Conservation (phyloP, 805 yeast genomes). For the Candida broadrunensis region DNA sequence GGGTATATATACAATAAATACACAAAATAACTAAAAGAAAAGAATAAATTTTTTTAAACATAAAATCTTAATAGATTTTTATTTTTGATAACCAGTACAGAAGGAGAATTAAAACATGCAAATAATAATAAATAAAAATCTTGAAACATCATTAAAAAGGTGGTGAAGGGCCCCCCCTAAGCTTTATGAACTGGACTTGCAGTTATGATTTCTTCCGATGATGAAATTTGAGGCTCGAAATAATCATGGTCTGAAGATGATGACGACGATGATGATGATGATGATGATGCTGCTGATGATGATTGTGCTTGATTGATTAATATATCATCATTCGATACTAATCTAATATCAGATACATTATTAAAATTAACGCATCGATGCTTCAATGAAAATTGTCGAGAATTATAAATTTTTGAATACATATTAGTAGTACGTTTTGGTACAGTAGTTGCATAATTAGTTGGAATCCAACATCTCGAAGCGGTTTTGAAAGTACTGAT, state of each 20-base stretch:
- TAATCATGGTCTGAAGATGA: slow-evolving; percentile 13
- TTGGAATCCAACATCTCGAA: slow-evolving; percentile 42
- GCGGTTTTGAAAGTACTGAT: slow-evolving; percentile 39
- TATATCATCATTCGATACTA: slow-evolving; percentile 35
- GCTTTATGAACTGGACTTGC: slow-evolving; percentile 40
- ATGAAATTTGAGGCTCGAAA: slow-evolving; percentile 39
- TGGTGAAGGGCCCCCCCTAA: no score
- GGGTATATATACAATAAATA: no score
- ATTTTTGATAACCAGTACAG: no score
- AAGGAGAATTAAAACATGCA: no score
- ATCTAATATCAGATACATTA: slow-evolving; percentile 24
- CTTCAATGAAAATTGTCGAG: slow-evolving; percentile 33
- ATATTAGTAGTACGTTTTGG: slow-evolving; percentile 1
- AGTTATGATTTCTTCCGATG: slow-evolving; percentile 41
- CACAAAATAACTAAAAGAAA: no score
- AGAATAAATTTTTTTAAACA: no score
- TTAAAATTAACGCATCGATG: slow-evolving; percentile 35
- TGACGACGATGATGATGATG: background rate
- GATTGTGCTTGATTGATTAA: slow-evolving; percentile 11
- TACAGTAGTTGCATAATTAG: slow-evolving; percentile 11
- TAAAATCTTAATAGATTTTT: no score
- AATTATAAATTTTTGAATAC: slow-evolving; percentile 3
- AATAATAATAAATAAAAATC: no score
- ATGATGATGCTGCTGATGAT: slow-evolving; percentile 1
- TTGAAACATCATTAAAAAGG: no score